Evolutionary conservation across 805 yeast species (phyloP).

Genomic region (Kuraishia cidri): DNA sequence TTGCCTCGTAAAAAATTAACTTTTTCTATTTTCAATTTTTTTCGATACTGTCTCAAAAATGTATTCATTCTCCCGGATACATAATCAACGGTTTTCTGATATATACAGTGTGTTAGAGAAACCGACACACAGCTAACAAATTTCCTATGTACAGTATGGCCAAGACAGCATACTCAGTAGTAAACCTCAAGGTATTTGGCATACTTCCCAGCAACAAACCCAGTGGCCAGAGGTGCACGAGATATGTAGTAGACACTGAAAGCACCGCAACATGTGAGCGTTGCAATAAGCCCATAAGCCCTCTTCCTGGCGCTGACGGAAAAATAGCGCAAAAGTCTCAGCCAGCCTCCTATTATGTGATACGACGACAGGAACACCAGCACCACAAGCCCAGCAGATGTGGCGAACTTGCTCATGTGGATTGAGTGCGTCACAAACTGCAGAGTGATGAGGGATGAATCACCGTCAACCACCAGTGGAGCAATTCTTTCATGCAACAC

Average conservation of each 20-base stretch:
- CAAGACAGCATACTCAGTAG: no score
- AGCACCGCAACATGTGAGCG: constrained; percentile 24
- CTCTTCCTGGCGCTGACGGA: constrained; percentile 28
- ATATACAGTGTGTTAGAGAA: no score
- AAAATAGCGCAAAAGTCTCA: constrained; percentile 33
- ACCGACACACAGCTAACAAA: no score
- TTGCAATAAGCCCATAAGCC: constrained; percentile 32
- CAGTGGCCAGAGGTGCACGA: constrained; percentile 11
- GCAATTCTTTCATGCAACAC: constrained; percentile 32
- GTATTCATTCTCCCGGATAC: no score
- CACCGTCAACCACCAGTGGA: constrained; percentile 56
- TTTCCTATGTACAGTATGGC: no score
- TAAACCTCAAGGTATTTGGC: constrained; percentile 6
- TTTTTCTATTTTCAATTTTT: no score
- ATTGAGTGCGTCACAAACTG: constrained; percentile 38
- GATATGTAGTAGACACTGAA: constrained; percentile 21
- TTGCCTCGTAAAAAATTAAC: no score
- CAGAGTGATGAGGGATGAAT: constrained; percentile 45
- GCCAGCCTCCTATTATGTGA: constrained; percentile 46
- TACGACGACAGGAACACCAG: constrained; percentile 33
- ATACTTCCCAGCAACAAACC: constrained; percentile 12
- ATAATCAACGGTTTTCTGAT: no score
- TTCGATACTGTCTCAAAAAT: no score
- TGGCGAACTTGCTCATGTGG: constrained; percentile 5
- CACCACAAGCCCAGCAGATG: constrained; percentile 19